Evolutionary conservation across 2,329 filamentous ascomycete genomes (phyloP), one percentile per base, ranked within the genome.

Genomic region (Grosmannia serpens): DNA sequence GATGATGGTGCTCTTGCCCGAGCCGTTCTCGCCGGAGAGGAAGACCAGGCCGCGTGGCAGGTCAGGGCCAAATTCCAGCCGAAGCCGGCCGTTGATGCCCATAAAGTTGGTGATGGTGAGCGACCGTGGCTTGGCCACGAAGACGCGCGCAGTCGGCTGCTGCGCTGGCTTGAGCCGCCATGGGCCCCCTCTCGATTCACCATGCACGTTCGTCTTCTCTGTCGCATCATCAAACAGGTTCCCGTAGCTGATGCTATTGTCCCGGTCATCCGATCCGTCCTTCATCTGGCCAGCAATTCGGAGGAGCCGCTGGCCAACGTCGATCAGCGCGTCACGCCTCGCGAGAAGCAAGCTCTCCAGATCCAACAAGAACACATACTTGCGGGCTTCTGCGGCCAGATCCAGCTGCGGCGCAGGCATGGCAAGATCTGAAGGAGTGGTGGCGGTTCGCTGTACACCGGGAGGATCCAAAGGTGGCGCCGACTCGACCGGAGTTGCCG

Each of bases 81-180:
- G 61, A 27, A 68, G 61, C 20, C 64, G 64, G 7, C 64, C 65
- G 55, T 67, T 66, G 13, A 71, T 56, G 27, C 69, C 67, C 8
- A 71, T 65, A 26, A 71, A 71, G 55, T 70, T 71, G n/a, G 63
- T 65, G 24, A 70, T 69, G 10, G 63, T 65, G 29, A 71, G 60
- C 4, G 63, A 58, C n/a, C 53, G 62, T 26, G 64, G 64, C 31
- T 61, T 61, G 8, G 67, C 67, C 10, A 64, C 64, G 47, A 70
- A 70, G n/a, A 68, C 61, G 8, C 4, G 35, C 1, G 10, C 27
- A 1, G 26, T 20, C 35, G 8, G 50, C 35, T 38, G 35, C 35
- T 38, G 15, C 35, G 3, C 17, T 13, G 24, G 49, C 10, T 13
- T 49, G 22, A 2, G 46, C 17, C n/a, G 49, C 17, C 9, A 24